phyloP scores from a whole-genome alignment of 1,284 basidiomycete genomes.

The Apiotrichum domesticum region DNA sequence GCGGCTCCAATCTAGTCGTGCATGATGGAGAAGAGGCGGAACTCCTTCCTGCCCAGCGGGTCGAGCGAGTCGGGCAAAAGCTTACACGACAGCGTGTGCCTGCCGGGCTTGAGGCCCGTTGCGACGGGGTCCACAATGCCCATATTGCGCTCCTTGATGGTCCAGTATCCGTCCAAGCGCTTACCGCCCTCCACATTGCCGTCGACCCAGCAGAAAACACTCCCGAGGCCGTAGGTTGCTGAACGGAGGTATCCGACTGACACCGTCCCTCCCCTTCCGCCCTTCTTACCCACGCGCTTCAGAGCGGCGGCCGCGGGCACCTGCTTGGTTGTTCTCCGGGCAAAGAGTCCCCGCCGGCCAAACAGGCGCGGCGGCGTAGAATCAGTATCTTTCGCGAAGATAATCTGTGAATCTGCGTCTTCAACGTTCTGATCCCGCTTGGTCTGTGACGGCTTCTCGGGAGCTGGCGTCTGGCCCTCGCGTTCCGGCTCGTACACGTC shows the following conservation, averaged over 20 bases:
- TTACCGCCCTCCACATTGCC: conserved; percentile 16
- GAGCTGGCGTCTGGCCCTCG: no score
- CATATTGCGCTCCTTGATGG: conserved; percentile 34
- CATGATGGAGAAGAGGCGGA: conserved; percentile 19
- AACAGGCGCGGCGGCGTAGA: neutral
- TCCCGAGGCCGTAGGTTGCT: conserved; percentile 26
- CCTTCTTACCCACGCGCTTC: neutral
- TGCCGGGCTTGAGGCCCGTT: conserved; percentile 25
- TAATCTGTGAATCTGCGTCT: neutral
- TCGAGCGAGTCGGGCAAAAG: conserved; percentile 27
- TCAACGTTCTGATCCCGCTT: conserved; percentile 4
- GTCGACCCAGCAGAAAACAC: conserved; percentile 36
- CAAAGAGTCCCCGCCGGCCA: neutral
- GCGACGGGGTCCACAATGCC: conserved; percentile 33
- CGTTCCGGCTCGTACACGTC: conserved; percentile 9
- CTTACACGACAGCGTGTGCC: conserved; percentile 32
- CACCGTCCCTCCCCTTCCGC: conserved; percentile 22
- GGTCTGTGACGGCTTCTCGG: neutral
- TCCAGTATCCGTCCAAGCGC: conserved; percentile 34
- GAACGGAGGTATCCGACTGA: conserved; percentile 37
- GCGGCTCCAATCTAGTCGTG: neutral
- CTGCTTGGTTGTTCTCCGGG: no score
- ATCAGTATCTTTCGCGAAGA: neutral
- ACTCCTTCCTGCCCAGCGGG: conserved; percentile 19
- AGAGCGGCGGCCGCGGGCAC: neutral